These are phyloP conservation scores for Saccharomycopsis babjevae DNA, from an alignment of 805 yeast genomes.

Conservation along the genomic window DNA sequence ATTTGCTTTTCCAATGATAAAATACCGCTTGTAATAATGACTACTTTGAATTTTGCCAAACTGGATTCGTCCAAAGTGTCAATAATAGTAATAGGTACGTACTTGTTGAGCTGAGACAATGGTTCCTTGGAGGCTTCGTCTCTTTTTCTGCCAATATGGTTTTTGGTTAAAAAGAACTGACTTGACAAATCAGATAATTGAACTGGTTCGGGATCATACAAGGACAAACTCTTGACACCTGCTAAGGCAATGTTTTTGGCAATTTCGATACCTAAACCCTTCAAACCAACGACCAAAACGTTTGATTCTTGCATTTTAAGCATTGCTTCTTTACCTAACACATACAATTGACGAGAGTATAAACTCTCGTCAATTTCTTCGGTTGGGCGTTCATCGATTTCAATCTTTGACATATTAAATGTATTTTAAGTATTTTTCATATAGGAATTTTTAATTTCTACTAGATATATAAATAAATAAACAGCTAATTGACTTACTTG, in stretches of 20 bases:
- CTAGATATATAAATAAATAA: background rate
- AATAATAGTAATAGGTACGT: conserved; percentile 75
- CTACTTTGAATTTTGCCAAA: conserved; percentile 57
- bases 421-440: background rate
- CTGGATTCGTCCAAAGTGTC: conserved; percentile 42
- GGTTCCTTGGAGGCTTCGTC: conserved; percentile 60
- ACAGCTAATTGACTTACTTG: background rate
- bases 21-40: conserved; percentile 69
- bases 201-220: conserved; percentile 73
- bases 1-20: conserved; percentile 63
- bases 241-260: conserved; percentile 96
- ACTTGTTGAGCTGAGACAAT: conserved; percentile 75
- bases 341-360: conserved; percentile 94
- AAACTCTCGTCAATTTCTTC: conserved; percentile 78
- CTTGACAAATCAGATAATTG: conserved; percentile 67
- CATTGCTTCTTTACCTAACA: conserved; percentile 97
- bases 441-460: background rate
- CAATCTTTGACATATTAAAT: conserved; percentile 1
- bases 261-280: conserved; percentile 90
- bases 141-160: conserved; percentile 69
- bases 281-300: conserved; percentile 82
- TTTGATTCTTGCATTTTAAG: conserved; percentile 88
- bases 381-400: conserved; percentile 8
- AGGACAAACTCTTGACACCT: conserved; percentile 84
- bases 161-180: conserved; percentile 70